Conservation (phyloP, 2,329 filamentous ascomycete genomes). For the Boeremia exigua region DNA sequence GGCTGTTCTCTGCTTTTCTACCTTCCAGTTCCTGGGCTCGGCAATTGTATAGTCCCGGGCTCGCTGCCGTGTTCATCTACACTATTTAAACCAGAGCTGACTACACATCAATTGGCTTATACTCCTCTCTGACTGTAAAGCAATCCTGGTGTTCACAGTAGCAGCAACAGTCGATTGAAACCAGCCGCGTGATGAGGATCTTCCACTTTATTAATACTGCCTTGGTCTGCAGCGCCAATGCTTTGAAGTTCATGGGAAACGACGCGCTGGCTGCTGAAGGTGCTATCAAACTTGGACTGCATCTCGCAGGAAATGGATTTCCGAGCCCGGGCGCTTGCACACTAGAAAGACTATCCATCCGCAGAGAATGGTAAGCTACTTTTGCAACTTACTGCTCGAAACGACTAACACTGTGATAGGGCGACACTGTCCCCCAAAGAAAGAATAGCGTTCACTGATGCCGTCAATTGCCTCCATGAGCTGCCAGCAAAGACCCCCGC, state of each 20-base stretch:
- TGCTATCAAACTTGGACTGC: neutral
- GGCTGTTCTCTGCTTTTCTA: neutral
- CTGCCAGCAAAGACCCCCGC: slow-evolving; percentile 32
- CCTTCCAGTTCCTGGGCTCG: neutral
- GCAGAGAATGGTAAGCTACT: neutral
- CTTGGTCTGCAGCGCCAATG: neutral
- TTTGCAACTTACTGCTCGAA: neutral
- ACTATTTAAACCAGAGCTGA: neutral
- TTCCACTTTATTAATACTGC: neutral
- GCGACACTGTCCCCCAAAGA: neutral
- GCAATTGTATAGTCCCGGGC: neutral
- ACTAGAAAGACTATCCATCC: neutral
- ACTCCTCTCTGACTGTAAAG: neutral
- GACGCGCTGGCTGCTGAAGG: neutral
- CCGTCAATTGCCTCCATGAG: slow-evolving; percentile 34
- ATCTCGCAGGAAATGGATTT: neutral
- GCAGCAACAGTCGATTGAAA: too few relatives aligned
- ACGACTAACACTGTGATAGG: neutral
- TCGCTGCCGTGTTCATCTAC: neutral
- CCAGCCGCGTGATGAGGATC: neutral
- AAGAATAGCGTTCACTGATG: neutral
- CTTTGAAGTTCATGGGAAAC: neutral
- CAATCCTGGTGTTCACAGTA: neutral
- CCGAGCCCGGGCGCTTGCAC: neutral
- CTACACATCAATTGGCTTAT: neutral